Conservation (phyloP, 768 basidiomycete genomes). For the Hirschioporus abietinus region DNA sequence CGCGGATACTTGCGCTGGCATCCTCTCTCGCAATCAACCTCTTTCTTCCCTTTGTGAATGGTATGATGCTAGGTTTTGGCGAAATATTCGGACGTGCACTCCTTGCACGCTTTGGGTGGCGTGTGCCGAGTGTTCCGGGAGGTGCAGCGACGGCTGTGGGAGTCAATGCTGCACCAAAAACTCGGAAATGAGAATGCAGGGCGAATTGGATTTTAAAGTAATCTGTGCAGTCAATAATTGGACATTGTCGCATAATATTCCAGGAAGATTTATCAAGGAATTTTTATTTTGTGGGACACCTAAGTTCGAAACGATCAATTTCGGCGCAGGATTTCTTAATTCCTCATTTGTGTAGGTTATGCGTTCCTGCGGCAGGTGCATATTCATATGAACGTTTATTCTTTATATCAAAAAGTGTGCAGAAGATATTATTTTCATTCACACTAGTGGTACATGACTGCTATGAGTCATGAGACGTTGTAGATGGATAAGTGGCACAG, state of each 20-base stretch:
- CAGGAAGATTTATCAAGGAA: background rate
- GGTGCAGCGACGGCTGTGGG: conserved; percentile 14
- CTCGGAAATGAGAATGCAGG: background rate
- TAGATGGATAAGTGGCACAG: too few species aligned
- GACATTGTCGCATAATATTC: background rate
- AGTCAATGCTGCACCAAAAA: conserved; percentile 9
- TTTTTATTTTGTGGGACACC: background rate
- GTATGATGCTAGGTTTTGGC: conserved; percentile 95
- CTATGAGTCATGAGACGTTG: too few species aligned
- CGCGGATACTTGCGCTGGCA: conserved; percentile 62
- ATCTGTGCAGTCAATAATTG: background rate
- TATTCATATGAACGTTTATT: too few species aligned
- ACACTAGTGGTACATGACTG: too few species aligned
- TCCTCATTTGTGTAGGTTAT: background rate
- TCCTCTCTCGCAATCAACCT: conserved; percentile 81
- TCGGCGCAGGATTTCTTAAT: background rate
- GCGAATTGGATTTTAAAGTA: background rate
- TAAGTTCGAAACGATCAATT: background rate
- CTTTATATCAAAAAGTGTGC: too few species aligned
- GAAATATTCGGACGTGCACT: conserved; percentile 67
- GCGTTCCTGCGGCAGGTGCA: too few species aligned
- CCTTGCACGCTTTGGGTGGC: conserved; percentile 26
- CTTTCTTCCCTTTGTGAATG: conserved; percentile 84
- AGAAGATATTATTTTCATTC: too few species aligned
- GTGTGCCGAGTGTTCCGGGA: conserved; percentile 8